Evolutionary conservation across 768 basidiomycete species (phyloP).

Genomic region (Boletus vinaceobasis): DNA sequence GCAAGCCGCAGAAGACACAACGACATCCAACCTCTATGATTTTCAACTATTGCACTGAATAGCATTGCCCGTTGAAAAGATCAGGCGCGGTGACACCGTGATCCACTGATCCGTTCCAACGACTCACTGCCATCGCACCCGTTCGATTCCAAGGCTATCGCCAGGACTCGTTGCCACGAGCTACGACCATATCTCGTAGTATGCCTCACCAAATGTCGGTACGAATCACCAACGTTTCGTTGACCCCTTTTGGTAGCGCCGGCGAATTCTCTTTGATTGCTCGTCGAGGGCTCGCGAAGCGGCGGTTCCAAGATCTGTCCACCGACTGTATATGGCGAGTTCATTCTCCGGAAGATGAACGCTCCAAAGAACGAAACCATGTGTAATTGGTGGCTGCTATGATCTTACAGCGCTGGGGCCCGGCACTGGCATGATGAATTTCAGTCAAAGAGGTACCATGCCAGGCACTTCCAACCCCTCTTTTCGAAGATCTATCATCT

Average conservation of each 20-base stretch:
- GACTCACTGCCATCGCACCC: conserved; percentile 35
- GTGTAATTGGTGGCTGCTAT: conserved; percentile 16
- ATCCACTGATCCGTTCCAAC: conserved; percentile 34
- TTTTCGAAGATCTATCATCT: conserved; percentile 93
- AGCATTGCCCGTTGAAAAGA: conserved; percentile 63
- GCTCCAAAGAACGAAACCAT: conserved; percentile 62
- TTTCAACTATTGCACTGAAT: conserved; percentile 81
- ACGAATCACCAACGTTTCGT: not conserved
- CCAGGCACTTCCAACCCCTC: conserved; percentile 80
- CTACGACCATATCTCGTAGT: conserved; percentile 66
- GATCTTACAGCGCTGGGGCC: conserved; percentile 6
- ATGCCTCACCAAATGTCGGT: conserved; percentile 71
- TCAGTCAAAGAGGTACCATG: conserved; percentile 97
- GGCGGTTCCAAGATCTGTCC: conserved; percentile 96
- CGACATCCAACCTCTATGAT: conserved; percentile 60
- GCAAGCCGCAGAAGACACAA: too few species aligned
- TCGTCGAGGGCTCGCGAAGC: conserved; percentile 88
- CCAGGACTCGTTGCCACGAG: conserved; percentile 69
- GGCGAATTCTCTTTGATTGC: conserved; percentile 74
- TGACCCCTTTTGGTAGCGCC: conserved; percentile 50
- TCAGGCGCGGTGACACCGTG: conserved; percentile 25
- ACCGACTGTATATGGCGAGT: conserved; percentile 98
- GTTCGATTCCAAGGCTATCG: conserved; percentile 60
- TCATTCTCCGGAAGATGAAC: conserved; percentile 73
- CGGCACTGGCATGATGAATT: conserved; percentile 83